Conservation (phyloP, 441 rosid genomes). For the Erodium moschatum region DNA sequence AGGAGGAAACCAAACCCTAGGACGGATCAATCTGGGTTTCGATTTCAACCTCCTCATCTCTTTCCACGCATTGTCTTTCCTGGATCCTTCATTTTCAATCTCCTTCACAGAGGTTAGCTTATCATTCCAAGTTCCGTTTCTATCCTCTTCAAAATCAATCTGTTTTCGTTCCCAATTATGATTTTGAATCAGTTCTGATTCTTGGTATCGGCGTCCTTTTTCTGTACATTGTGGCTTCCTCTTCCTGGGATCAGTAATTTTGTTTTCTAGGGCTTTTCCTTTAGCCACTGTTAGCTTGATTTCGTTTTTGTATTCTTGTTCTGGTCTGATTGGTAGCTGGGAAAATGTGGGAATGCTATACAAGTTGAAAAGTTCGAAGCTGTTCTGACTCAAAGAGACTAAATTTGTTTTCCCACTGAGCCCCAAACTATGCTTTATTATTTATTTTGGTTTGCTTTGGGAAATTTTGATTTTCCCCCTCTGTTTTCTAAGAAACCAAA, state of each 20-base stretch:
- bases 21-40: constrained; percentile 5
- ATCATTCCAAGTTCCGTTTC: background rate
- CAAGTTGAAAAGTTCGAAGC: background rate
- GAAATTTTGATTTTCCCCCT: too few species aligned
- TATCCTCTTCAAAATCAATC: constrained; percentile 15
- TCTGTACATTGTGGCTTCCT: background rate
- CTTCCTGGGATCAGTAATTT: background rate
- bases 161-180: constrained; percentile 10
- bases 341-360: constrained; percentile 16
- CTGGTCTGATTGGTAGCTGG: constrained; percentile 19
- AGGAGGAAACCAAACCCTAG: constrained; percentile 19
- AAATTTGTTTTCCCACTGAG: too few species aligned
- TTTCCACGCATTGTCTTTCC: constrained; percentile 26
- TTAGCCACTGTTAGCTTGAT: too few species aligned
- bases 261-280: constrained; percentile 9
- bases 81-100: constrained; percentile 36
- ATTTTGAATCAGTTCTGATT: background rate
- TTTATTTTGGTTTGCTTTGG: too few species aligned
- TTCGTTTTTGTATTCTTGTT: constrained; percentile 9
- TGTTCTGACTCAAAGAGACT: too few species aligned
- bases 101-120: constrained; percentile 17
- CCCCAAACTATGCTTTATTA: too few species aligned
- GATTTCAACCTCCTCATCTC: constrained; percentile 13
- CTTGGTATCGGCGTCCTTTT: background rate
- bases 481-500: too few species aligned